Conservation (phyloP, 2,329 filamentous ascomycete species). For the Colletotrichum tamarilloi region DNA sequence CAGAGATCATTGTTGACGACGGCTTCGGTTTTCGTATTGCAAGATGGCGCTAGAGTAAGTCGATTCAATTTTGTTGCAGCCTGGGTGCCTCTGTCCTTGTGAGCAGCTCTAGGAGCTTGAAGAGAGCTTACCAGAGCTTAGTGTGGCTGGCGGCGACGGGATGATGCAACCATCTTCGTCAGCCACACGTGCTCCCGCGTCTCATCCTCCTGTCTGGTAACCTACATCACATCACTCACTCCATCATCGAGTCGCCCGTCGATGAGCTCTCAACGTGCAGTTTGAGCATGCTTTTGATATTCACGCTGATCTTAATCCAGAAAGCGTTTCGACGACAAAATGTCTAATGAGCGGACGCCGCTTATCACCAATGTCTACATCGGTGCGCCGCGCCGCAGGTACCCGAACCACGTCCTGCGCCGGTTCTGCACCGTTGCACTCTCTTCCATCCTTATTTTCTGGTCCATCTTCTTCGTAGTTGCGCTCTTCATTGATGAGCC, state of each 20-base stretch:
- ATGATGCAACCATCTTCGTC: constrained; percentile 31
- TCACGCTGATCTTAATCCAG: constrained; percentile 19
- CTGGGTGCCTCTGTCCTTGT: background rate
- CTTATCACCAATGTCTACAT: constrained; percentile 73
- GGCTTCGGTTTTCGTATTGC: background rate
- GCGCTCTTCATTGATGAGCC: constrained; percentile 52
- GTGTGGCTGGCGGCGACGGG: constrained; percentile 28
- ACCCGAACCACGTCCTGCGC: constrained; percentile 69
- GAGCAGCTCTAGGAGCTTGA: background rate
- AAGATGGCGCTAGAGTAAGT: constrained; percentile 35
- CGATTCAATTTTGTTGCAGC: background rate
- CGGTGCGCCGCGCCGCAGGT: constrained; percentile 63
- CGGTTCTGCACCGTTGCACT: constrained; percentile 74
- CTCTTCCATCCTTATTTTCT: constrained; percentile 63
- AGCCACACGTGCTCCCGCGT: constrained; percentile 30
- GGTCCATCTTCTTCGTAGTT: constrained; percentile 61
- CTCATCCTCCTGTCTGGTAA: constrained; percentile 1
- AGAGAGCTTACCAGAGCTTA: constrained; percentile 8
- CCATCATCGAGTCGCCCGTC: background rate
- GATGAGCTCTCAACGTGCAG: background rate
- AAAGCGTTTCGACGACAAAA: constrained; percentile 42
- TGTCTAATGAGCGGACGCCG: constrained; percentile 70
- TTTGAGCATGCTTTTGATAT: background rate
- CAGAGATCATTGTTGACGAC: constrained; percentile 10
- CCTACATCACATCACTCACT: background rate